Percentiles rank a stretch among this genome's conserved stretches.
phyloP scores from a whole-genome alignment of 2,329 filamentous ascomycete genomes.

The Chlorencoelia australis region DNA sequence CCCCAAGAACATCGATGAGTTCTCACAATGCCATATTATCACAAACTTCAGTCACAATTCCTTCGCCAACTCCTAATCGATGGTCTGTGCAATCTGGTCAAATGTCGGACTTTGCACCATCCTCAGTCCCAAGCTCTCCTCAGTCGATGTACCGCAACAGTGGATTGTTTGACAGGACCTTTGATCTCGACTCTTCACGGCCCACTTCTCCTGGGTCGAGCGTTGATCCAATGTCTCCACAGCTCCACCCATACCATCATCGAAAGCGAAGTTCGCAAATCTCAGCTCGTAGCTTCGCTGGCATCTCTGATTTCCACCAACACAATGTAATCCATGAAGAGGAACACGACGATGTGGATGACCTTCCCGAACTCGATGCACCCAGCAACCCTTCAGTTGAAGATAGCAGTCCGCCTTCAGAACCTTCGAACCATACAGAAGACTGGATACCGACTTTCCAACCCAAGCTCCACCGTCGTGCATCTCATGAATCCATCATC shows the following conservation, averaged over 20 bases:
- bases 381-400: conserved; percentile 14
- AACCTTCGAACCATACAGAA: conserved; percentile 15
- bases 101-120: conserved; percentile 54
- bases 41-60: conserved; percentile 40
- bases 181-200: conserved; percentile 54
- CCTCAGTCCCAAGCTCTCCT: conserved; percentile 75
- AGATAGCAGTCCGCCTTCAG: conserved; percentile 17
- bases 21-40: conserved; percentile 33
- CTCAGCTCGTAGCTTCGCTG: conserved; percentile 38
- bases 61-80: conserved; percentile 39
- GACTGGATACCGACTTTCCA: conserved; percentile 27
- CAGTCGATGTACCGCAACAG: conserved; percentile 61
- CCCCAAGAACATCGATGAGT: conserved; percentile 23
- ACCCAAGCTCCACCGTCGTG: conserved; percentile 48
- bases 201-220: conserved; percentile 78
- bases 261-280: conserved; percentile 47
- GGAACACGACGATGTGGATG: conserved; percentile 26
- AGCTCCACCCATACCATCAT: conserved; percentile 42
- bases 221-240: conserved; percentile 55
- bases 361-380: conserved; percentile 18
- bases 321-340: conserved; percentile 28
- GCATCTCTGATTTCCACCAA: conserved; percentile 26
- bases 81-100: conserved; percentile 56
- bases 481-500: conserved; percentile 82
- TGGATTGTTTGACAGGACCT: conserved; percentile 66